Evolutionary conservation across 1,139 yeast species (phyloP).

Genomic region (Debaryomyces robertsiae): DNA sequence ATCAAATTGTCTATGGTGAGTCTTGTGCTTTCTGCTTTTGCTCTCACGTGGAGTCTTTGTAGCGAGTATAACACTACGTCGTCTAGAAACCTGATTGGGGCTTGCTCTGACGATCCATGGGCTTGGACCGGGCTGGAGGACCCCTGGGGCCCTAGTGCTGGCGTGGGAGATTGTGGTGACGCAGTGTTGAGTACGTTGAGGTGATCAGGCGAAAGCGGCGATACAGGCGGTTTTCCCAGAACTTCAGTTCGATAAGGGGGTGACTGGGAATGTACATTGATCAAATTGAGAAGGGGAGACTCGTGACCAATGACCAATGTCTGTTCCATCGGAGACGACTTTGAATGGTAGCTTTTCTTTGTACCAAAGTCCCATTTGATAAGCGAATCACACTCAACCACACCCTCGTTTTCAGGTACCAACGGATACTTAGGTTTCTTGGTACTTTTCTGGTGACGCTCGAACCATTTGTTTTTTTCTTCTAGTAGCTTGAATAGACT

Average conservation of each 20-base stretch:
- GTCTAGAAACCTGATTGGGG: constrained; percentile 8
- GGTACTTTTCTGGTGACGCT: constrained; percentile 16
- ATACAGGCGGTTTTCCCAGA: constrained; percentile 3
- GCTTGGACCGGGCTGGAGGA: constrained; percentile 6
- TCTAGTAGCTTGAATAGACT: constrained; percentile 21
- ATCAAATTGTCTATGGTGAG: constrained; percentile 44
- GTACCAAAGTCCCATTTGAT: constrained; percentile 28
- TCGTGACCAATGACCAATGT: constrained; percentile 14
- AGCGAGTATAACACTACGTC: constrained; percentile 25
- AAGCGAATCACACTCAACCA: constrained; percentile 3
- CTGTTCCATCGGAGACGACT: constrained; percentile 20
- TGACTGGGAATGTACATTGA: constrained; percentile 1
- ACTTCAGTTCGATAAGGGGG: background rate
- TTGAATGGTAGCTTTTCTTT: constrained; percentile 12
- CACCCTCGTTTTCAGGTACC: background rate
- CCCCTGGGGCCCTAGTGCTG: background rate
- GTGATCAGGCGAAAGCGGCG: constrained; percentile 22
- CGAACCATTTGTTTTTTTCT: constrained; percentile 29
- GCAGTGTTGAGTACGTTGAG: constrained; percentile 28
- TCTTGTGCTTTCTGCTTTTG: constrained; percentile 49
- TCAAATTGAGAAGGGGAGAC: constrained; percentile 6
- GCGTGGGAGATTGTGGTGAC: constrained; percentile 6
- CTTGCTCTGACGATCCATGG: background rate
- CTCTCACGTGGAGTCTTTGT: constrained; percentile 49
- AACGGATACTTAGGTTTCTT: constrained; percentile 15